Evolutionary conservation across 495 filamentous ascomycete species (phyloP).

Genomic region (Penicillium argentinense): DNA sequence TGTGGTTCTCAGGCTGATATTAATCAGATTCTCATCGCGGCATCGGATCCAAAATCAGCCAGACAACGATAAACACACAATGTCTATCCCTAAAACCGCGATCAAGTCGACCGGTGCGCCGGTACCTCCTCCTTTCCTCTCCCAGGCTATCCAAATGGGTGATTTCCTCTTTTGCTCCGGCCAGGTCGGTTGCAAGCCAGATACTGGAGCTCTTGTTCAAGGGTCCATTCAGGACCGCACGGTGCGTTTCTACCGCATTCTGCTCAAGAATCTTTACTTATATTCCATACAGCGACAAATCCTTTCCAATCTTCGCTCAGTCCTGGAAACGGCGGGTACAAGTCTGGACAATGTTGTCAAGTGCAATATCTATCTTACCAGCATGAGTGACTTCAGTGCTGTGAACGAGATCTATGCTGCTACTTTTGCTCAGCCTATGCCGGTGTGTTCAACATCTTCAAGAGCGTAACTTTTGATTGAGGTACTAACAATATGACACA

Average conservation of each 20-base stretch:
- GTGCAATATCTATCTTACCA: constrained; percentile 67
- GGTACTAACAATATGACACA: constrained; percentile 4
- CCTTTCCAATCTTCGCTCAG: constrained; percentile 61
- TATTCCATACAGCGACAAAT: constrained; percentile 40
- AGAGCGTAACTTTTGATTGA: too few species aligned
- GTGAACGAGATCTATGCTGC: constrained; percentile 61
- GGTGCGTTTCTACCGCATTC: too few species aligned
- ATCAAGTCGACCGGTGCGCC: constrained; percentile 39
- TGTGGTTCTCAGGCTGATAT: too few species aligned
- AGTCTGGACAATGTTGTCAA: constrained; percentile 64
- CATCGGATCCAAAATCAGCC: not conserved
- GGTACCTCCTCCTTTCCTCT: constrained; percentile 41
- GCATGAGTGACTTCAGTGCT: constrained; percentile 66
- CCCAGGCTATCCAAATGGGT: constrained; percentile 44
- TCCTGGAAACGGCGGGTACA: constrained; percentile 64
- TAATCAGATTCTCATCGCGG: too few species aligned
- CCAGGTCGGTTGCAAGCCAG: constrained; percentile 50
- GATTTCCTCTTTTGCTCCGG: constrained; percentile 47
- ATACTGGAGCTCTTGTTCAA: constrained; percentile 48
- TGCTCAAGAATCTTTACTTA: not conserved
- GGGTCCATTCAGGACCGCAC: constrained; percentile 56
- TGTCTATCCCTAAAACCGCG: constrained; percentile 17
- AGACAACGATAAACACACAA: not conserved
- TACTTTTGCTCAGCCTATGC: constrained; percentile 56
- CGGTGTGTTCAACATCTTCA: constrained; percentile 28